Evolutionary conservation across 78 protist genomes (phyloP), one percentile per base, ranked within the genome.

Genomic region (Dictyostelium brefeldianum): DNA sequence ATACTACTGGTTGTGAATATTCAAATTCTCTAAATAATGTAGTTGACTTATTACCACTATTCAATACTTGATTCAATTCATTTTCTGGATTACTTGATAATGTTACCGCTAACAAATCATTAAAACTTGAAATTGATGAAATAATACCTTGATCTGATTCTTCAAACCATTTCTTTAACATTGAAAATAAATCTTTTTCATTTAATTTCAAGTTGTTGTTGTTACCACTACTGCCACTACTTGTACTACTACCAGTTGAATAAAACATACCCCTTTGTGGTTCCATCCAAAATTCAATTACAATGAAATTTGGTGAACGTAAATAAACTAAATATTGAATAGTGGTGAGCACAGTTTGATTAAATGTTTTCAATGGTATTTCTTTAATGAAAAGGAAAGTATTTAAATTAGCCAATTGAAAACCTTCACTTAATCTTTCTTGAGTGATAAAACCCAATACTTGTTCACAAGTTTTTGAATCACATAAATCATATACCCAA

Each of bases 201-300:
- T 78, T 78, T 5, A 78, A 1, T 78, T 54, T 78, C 17, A 46
- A 46, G 31, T 12, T 29, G 31, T 41, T 18, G 15, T 70, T 27
- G 18, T n/a, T n/a, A n/a, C 5, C 29, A 20, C 10, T 8, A 6
- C 10, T 8, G 10, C 10, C 10, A 18, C 18, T 9, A 6, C 10
- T 9, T 5, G 14, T 17, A 18, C 31, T 18, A 62, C 31, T 18
- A 11, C 27, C 12, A 36, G 14, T 18, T 1, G 83, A 29, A 54
- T 78, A 78, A 47, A 36, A 78, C 70, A 78, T 78, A n/a, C 93
- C 93, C 10, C 81, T 22, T 65, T 87, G 93, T 18, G 93, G 93
- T 12, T 87, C 93, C 93, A 87, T 87, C 93, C 93, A 87, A 64
- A 87, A 73, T 50, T 87, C 93, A 11, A 87, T 77, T n/a, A 87